Base-by-base conservation (phyloP, 148 eudicot species). In the Persicaria tinctoria region DNA sequence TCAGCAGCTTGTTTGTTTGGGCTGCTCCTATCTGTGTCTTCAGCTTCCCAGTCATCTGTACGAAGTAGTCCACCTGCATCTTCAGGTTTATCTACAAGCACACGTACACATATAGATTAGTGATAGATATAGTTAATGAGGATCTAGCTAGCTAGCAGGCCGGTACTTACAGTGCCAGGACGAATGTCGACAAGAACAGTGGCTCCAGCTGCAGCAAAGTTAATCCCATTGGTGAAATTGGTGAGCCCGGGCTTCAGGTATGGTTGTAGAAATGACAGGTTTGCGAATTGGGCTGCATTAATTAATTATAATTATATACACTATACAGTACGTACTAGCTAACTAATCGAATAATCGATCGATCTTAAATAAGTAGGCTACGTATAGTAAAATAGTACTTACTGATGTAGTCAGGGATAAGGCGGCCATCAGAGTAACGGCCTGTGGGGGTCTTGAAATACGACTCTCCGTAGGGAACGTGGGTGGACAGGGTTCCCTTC, bases 131-230 rank as follows among this genome's bases (percentile, higher is more conserved):
- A 17, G 3, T 53, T 9, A 9, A 53, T 16, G 11, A 53, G 11
- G 41, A 20, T 4, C 11, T 14, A 66, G 6, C n/a, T 66, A 32
- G 23, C 41, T 18, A 18, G n/a, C 5, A 9, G 57, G 11, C 57
- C 11, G 11, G n/a, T 53, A 44, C 51, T 17, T 80, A 89, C 92
- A 51, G 76, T 54, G 46, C 83, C 84, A 47, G 73, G 86, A 59
- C 80, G 82, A 44, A 86, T 83, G 17, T 81, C 82, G 55, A 75
- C 62, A 8, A 89, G 83, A 51, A 81, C 85, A 74, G 91, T 84
- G 10, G 91, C 91, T 46, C 85, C 89, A 5, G 87, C 89, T 8
- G 86, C 81, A 27, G 93, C 93, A 80, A 87, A 89, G 74, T 84
- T 85, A 14, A 77, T 74, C 4, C 90, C 90, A 16, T 76, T 66